Conservation (phyloP, 192 early-diverging fungal genomes). For the Umbelopsis sp. region DNA sequence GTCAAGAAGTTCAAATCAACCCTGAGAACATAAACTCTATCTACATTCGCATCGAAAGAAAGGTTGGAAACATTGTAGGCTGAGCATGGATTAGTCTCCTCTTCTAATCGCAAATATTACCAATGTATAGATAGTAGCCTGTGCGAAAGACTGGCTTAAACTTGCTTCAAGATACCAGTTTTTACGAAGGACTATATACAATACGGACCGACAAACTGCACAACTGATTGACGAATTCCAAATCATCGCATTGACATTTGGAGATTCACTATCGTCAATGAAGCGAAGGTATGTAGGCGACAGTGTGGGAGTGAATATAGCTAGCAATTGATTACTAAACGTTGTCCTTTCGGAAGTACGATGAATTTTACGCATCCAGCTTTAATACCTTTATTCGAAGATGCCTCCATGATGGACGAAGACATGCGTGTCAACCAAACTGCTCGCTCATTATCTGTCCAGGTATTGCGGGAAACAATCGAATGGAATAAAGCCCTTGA, state of each 20-base stretch:
- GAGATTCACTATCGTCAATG: slow-evolving; percentile 16
- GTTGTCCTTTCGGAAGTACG: no score
- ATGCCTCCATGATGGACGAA: background rate
- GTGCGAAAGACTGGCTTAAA: slow-evolving; percentile 18
- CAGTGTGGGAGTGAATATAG: no score
- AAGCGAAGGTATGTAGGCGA: background rate
- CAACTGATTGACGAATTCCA: slow-evolving; percentile 24
- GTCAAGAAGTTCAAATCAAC: background rate
- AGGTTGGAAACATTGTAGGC: background rate
- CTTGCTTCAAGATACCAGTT: slow-evolving; percentile 28
- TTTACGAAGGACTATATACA: slow-evolving; percentile 18
- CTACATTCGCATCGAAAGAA: background rate
- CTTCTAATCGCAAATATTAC: background rate
- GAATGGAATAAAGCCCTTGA: background rate
- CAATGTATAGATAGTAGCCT: background rate
- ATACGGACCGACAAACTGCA: slow-evolving; percentile 17
- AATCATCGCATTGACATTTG: slow-evolving; percentile 24
- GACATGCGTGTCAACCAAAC: background rate
- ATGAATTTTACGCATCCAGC: background rate
- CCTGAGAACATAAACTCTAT: background rate
- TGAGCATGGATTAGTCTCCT: background rate
- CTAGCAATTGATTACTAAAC: no score
- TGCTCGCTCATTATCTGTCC: background rate
- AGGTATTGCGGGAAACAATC: background rate
- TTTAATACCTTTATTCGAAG: slow-evolving; percentile 23